Conservation (phyloP, 2,329 filamentous ascomycete species). For the Ascochyta lentis region DNA sequence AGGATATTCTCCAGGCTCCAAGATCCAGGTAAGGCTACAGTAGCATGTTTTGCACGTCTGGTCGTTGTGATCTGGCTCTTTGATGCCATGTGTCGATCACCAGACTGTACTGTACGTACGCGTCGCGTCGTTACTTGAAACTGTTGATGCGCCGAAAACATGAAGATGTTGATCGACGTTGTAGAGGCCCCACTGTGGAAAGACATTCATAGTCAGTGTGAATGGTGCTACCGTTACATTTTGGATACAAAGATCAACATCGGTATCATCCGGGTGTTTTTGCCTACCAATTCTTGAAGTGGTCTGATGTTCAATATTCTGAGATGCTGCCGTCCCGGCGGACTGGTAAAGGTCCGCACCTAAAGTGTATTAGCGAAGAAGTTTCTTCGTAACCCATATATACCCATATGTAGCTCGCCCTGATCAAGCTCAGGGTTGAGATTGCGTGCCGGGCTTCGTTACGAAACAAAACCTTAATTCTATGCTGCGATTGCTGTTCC, state of each 20-base stretch:
- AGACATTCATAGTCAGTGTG: not conserved
- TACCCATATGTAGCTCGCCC: not conserved
- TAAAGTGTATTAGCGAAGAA: not conserved
- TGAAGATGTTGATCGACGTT: constrained; percentile 5
- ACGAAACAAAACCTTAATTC: too few species aligned
- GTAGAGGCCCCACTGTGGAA: not conserved
- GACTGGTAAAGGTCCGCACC: not conserved
- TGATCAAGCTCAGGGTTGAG: too few species aligned
- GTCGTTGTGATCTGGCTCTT: not conserved
- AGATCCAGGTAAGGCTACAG: not conserved
- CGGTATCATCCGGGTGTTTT: not conserved
- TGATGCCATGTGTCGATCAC: constrained; percentile 1
- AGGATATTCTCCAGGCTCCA: not conserved
- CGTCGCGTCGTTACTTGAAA: constrained; percentile 12
- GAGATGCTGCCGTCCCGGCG: not conserved
- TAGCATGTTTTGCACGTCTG: not conserved
- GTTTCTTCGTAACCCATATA: not conserved
- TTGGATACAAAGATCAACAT: too few species aligned
- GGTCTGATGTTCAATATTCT: not conserved
- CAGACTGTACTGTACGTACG: not conserved
- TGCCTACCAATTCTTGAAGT: not conserved
- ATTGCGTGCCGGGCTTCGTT: too few species aligned
- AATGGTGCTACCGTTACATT: not conserved
- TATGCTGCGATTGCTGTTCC: too few species aligned
- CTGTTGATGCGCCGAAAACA: not conserved